Evolutionary conservation across 225 moss, liverwort and hornwort species (phyloP), one percentile per base, ranked within the genome.

Genomic region (Climacium dendroides): DNA sequence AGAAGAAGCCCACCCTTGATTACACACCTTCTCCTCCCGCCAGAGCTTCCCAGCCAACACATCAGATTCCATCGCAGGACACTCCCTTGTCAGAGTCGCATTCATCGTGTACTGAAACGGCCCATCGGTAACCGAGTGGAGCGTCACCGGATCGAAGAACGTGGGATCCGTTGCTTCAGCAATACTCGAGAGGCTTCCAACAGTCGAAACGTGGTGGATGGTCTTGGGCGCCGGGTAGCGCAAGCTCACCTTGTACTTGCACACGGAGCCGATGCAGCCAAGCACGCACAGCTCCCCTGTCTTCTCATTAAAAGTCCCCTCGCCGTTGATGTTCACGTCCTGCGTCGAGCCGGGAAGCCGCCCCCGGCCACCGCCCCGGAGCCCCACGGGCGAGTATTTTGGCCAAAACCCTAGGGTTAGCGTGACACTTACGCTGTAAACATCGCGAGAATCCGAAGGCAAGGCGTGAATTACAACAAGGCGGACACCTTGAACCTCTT

Each of bases 51-150:
- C 86, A 11, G 11, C 30, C 15, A 30, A 16, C 17, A 90, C 91
- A 61, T 94, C 94, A 1, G 89, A 3, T 13, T 59, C 86, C 79
- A 91, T 81, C 26, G 58, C 84, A 4, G 92, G 86, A 89, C 94
- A 94, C 83, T 73, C 64, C 8, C 3, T 79, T 9, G 34, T 82
- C 23, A 93, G 74, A 30, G 92, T 91, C 2, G 84, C 61, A 60
- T 94, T 94, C 92, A 86, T 86, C 13, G 93, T 89, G 83, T 93
- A 94, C 91, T 90, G 92, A 58, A 86, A 93, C 41, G 89, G 81
- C 24, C 90, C 93, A 54, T 89, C 87, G 2, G 84, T 83, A 78
- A 93, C 43, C 5, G 94, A 83, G 16, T 85, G 90, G 48, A 94
- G 85, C 30, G 88, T 32, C 23, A 94, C 72, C 4, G 94, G 93